These are phyloP conservation scores for Lachnellula willkommii DNA, from an alignment of 2,329 filamentous ascomycete species.

Conservation along the genomic window DNA sequence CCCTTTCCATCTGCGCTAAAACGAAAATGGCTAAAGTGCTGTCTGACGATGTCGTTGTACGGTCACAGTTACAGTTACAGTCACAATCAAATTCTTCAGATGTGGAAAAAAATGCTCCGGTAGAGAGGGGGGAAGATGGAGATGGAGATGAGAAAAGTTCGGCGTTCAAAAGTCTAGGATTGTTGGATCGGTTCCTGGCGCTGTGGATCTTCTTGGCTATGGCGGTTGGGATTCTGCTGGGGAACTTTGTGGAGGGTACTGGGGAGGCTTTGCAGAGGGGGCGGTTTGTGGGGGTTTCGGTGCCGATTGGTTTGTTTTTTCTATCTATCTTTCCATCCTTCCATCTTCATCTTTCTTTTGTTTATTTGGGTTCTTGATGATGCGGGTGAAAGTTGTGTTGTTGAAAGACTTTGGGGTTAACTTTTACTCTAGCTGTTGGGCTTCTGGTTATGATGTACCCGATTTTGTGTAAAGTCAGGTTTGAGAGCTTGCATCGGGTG, in stretches of 20 bases:
- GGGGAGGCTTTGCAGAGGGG: constrained; percentile 54
- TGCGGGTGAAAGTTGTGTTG: neutral
- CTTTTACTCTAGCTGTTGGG: constrained; percentile 56
- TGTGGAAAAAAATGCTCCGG: constrained; percentile 2
- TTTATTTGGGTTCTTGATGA: neutral
- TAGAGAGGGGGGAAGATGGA: neutral
- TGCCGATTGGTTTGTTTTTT: constrained; percentile 51
- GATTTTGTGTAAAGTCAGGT: constrained; percentile 80
- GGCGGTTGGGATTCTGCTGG: constrained; percentile 57
- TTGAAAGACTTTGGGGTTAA: neutral
- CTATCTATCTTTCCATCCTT: neutral
- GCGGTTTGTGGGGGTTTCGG: constrained; percentile 56
- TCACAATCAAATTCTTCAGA: neutral
- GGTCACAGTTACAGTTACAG: too few species aligned
- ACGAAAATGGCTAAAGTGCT: constrained; percentile 1
- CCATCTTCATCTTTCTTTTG: neutral
- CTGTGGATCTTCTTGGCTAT: constrained; percentile 64
- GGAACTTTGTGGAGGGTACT: constrained; percentile 54
- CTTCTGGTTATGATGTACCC: constrained; percentile 93
- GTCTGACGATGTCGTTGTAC: constrained; percentile 3
- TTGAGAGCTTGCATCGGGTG: constrained; percentile 65
- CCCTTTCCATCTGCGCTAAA: neutral
- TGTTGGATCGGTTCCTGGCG: constrained; percentile 47
- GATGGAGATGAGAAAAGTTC: constrained; percentile 13
- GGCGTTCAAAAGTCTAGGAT: constrained; percentile 34